A percentile compares a stretch with the other conserved stretches of the same genome.
phyloP scores from a whole-genome alignment of 2,329 filamentous ascomycete genomes.

The Fusarium xylarioides region DNA sequence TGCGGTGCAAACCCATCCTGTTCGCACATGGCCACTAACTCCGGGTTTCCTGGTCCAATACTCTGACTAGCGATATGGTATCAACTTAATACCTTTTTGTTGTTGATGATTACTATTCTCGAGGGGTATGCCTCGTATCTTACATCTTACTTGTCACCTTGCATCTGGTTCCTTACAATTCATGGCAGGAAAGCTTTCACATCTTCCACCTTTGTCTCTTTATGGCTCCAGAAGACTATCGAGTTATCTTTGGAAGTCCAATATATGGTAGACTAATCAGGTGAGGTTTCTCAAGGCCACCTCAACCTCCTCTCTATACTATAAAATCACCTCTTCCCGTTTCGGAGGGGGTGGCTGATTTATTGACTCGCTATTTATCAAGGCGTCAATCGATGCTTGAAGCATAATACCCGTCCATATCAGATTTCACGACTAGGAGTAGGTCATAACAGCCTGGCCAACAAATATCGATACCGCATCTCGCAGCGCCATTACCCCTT shows the following conservation, averaged over 20 bases:
- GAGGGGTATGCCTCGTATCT: rapidly evolving
- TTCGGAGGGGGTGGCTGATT: neutral
- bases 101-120: too few species aligned
- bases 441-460: rapidly evolving
- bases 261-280: neutral
- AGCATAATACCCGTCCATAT: neutral
- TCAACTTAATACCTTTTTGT: rapidly evolving
- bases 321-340: neutral
- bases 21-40: neutral
- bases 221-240: rapidly evolving
- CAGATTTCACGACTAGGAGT: too few species aligned
- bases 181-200: rapidly evolving
- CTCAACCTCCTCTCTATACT: rapidly evolving
- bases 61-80: rapidly evolving
- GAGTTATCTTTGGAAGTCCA: rapidly evolving
- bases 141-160: rapidly evolving
- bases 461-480: neutral
- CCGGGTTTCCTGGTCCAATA: rapidly evolving
- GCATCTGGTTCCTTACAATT: neutral
- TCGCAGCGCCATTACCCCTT: rapidly evolving
- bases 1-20: neutral
- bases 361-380: neutral
- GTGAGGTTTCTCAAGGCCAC: rapidly evolving
- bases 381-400: too few species aligned
- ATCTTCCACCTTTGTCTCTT: too few species aligned